Evolutionary conservation across 148 eudicot species (phyloP).

Genomic region (Chenopodium suecicum): DNA sequence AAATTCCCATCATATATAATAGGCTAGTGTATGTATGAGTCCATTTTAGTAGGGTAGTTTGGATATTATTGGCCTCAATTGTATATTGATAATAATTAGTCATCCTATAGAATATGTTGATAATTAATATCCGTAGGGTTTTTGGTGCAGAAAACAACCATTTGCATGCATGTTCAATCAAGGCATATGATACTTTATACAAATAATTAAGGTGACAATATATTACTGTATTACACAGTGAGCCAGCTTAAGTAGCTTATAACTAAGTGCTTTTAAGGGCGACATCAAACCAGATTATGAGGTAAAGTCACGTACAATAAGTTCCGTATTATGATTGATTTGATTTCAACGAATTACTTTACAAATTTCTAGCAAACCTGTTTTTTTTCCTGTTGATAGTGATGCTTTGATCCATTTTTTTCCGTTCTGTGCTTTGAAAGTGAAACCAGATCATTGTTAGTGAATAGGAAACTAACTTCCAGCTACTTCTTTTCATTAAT

Average conservation of each 20-base stretch:
- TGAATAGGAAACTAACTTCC: not conserved
- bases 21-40: no score
- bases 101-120: no score
- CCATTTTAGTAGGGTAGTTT: no score
- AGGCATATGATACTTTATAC: no score
- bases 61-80: no score
- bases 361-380: not conserved
- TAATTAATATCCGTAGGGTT: no score
- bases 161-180: no score
- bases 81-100: no score
- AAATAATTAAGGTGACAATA: no score
- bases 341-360: not conserved
- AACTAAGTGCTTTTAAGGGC: not conserved
- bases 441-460: not conserved
- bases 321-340: slow-evolving; percentile 10
- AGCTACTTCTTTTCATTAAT: not conserved
- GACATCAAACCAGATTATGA: slow-evolving; percentile 19
- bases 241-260: not conserved
- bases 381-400: not conserved
- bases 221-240: not conserved
- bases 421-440: not conserved
- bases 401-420: not conserved
- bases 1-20: no score
- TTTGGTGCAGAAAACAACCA: no score
- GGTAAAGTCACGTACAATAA: slow-evolving; percentile 7